Evolutionary conservation across 2,329 filamentous ascomycete species (phyloP).

Genomic region (Microsporum audouinii): DNA sequence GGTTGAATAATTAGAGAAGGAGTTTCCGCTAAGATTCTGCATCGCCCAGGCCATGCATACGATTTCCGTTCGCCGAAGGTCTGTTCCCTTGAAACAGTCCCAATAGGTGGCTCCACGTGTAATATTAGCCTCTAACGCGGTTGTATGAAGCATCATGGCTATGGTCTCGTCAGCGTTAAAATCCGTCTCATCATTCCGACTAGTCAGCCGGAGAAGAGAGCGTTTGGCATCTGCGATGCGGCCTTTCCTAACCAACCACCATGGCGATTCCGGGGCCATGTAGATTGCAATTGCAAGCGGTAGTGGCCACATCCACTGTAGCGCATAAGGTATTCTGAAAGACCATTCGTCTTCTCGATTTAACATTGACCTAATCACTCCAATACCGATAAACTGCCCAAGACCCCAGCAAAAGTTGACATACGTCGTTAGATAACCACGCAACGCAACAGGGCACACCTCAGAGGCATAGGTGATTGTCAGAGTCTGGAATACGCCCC

Average conservation of each 20-base stretch:
- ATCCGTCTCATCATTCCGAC: conserved; percentile 44
- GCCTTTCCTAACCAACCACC: conserved; percentile 41
- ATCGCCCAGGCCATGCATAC: conserved; percentile 55
- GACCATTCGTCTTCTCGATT: conserved; percentile 39
- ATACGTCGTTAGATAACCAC: conserved; percentile 37
- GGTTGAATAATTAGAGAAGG: conserved; percentile 53
- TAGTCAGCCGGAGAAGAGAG: conserved; percentile 36
- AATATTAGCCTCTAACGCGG: conserved; percentile 42
- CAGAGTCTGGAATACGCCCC: conserved; percentile 42
- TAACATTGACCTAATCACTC: conserved; percentile 41
- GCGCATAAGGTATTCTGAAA: conserved; percentile 41
- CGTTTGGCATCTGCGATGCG: conserved; percentile 38
- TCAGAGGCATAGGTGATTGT: conserved; percentile 39
- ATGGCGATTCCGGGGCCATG: conserved; percentile 42
- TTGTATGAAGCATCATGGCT: conserved; percentile 87
- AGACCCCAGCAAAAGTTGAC: conserved; percentile 39
- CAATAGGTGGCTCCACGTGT: conserved; percentile 62
- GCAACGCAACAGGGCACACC: conserved; percentile 37
- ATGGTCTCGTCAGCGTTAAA: conserved; percentile 77
- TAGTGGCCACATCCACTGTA: conserved; percentile 46
- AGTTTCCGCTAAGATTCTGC: conserved; percentile 53
- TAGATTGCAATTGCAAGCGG: conserved; percentile 38
- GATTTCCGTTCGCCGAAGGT: conserved; percentile 67
- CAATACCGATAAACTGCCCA: conserved; percentile 42
- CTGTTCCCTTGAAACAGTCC: conserved; percentile 73